Base-by-base conservation (phyloP, 2,329 filamentous ascomycete species). In the Botrytis tulipae region DNA sequence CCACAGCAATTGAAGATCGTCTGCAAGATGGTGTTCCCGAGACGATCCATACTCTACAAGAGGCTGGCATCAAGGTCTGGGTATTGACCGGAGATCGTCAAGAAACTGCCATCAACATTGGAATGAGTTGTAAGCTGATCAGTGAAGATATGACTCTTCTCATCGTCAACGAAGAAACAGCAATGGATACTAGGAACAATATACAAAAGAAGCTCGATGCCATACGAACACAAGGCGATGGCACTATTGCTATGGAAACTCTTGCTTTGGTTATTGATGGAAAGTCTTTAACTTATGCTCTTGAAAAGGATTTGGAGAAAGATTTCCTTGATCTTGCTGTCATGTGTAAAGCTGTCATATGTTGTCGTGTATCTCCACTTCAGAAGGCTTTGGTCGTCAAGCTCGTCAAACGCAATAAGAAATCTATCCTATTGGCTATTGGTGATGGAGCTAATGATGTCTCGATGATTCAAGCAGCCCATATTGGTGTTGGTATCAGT, bases 401-500 rank as follows among this genome's bases (percentile, higher is more conserved):
- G 85, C 89, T 98, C 77, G 96, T 99, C 80, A 99, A 98, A 78
- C 89, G 89, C 77, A 93, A 97, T 82, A 89, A 96, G 77, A 93
- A 98, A 81, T 90, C 94, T 20, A 94, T 99, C 78, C 90, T 98
- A 71, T 89, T 99, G 69, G 96, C 96, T 70, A 98, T 99, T 82
- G 96, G 96, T 78, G 96, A 99, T 80, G 96, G 96, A 77, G 96
- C 96, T 65, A 99, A 99, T 83, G 96, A 99, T 80, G 96, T 99
- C n/a, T 98, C 95, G 29, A 99, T 99, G 96, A 99, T 99, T 72
- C 96, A 99, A 85, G 96, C 96, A 18, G 96, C 96, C 20, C 96
- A 99, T 82, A 97, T 99, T 77, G 96, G 96, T 76, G 93, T 99
- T 62, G 96, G 96, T 83, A 99, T 99, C 82, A 97, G 94, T 80